Conservation (phyloP, 2,329 filamentous ascomycete species). For the Ceratocystiopsis sp. region DNA sequence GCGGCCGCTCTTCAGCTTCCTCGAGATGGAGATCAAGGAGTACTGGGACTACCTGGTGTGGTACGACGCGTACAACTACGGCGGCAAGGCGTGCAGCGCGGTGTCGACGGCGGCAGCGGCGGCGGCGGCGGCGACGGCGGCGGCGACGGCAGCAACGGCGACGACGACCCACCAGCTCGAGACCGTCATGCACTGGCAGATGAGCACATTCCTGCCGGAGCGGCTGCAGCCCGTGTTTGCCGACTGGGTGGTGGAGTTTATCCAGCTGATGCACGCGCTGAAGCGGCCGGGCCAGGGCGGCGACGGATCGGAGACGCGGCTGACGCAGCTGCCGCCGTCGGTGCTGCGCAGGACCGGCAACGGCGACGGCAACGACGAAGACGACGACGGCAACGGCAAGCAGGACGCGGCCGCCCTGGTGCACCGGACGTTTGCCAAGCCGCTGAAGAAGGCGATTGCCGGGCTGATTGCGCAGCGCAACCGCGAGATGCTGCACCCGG, state of each 20-base stretch:
- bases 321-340: slow-evolving; percentile 35
- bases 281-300: slow-evolving; percentile 39
- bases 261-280: slow-evolving; percentile 78
- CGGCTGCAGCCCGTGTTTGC: slow-evolving; percentile 73
- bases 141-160: slow-evolving; percentile 46
- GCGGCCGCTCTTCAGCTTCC: slow-evolving; percentile 90
- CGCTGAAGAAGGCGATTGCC: slow-evolving; percentile 75
- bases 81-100: slow-evolving; percentile 60
- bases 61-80: slow-evolving; percentile 99
- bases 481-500: slow-evolving; percentile 74
- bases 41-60: slow-evolving; percentile 99
- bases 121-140: not conserved
- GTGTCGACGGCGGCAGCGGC: slow-evolving; percentile 45
- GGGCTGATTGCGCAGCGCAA: slow-evolving; percentile 71
- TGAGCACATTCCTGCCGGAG: slow-evolving; percentile 70
- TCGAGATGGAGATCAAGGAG: slow-evolving; percentile 93
- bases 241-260: slow-evolving; percentile 87
- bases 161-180: slow-evolving; percentile 34
- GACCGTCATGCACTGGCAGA: slow-evolving; percentile 97
- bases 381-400: slow-evolving; percentile 32
- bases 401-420: slow-evolving; percentile 49
- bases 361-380: slow-evolving; percentile 32
- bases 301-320: slow-evolving; percentile 14
- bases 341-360: slow-evolving; percentile 29
- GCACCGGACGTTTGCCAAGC: slow-evolving; percentile 71